Conservation (phyloP, 495 filamentous ascomycete species). For the Venustampulla echinocandica region DNA sequence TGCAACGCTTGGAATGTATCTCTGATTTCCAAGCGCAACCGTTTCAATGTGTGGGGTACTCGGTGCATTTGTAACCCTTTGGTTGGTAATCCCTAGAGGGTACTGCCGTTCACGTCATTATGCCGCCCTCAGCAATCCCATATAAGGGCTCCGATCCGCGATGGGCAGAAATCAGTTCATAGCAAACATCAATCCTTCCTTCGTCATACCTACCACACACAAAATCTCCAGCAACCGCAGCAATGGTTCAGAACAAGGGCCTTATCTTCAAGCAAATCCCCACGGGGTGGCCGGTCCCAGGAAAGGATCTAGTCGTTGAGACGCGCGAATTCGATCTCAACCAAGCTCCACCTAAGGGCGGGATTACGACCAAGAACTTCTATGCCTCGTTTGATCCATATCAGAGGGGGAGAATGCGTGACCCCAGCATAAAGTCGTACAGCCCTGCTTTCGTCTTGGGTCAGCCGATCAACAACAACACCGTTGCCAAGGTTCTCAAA, state of each 20-base stretch:
- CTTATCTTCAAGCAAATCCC: conserved; percentile 73
- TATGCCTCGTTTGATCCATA: conserved; percentile 86
- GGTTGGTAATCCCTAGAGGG: too few relatives aligned
- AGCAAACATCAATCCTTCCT: too few relatives aligned
- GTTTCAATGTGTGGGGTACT: too few relatives aligned
- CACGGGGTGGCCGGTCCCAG: conserved; percentile 55
- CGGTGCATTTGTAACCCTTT: too few relatives aligned
- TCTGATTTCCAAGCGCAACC: too few relatives aligned
- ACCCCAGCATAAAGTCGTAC: conserved; percentile 50
- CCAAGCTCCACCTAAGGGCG: conserved; percentile 55
- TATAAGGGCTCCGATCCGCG: too few relatives aligned
- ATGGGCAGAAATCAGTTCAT: too few relatives aligned
- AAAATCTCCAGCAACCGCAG: conserved; percentile 12
- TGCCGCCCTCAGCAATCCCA: too few relatives aligned
- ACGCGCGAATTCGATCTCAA: conserved; percentile 54
- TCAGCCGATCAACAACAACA: conserved; percentile 47
- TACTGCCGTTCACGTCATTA: too few relatives aligned
- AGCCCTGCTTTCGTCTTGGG: conserved; percentile 45
- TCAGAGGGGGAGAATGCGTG: conserved; percentile 62
- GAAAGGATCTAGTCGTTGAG: conserved; percentile 68
- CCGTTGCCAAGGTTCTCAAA: conserved; percentile 56
- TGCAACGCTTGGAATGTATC: too few relatives aligned
- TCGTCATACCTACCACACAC: too few relatives aligned
- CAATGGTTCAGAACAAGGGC: conserved; percentile 62
- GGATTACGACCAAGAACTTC: conserved; percentile 62